These are phyloP conservation scores for Pseudogymnoascus verrucosus DNA, from an alignment of 2,329 filamentous ascomycete species.

Conservation along the genomic window DNA sequence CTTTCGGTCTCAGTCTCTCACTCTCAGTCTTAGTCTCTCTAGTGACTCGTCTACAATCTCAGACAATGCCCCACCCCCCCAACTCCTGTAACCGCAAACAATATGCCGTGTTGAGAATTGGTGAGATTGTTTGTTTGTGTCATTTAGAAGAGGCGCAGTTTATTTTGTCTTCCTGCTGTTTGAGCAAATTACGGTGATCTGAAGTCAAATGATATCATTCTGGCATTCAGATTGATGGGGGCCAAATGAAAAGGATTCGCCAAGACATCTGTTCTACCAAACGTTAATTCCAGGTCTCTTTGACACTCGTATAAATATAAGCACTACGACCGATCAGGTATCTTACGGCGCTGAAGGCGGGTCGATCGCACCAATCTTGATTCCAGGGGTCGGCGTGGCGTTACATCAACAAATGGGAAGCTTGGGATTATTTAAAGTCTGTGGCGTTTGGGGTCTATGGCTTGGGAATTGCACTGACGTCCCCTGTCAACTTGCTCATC, in stretches of 20 bases:
- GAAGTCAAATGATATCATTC: neutral
- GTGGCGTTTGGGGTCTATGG: neutral
- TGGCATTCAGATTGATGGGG: neutral
- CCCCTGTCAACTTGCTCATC: neutral
- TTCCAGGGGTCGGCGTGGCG: neutral
- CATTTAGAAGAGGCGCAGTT: neutral
- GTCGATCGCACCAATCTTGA: neutral
- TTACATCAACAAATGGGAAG: neutral
- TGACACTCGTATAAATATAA: neutral
- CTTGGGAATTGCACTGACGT: neutral
- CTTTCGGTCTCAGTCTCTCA: too few relatives aligned
- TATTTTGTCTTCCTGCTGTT: neutral
- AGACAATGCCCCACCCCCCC: neutral
- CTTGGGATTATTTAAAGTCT: neutral
- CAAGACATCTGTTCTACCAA: neutral
- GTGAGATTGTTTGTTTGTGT: neutral
- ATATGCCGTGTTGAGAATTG: neutral
- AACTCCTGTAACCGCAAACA: neutral
- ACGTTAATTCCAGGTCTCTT: neutral
- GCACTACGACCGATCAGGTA: constrained; percentile 4
- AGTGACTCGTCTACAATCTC: too few relatives aligned
- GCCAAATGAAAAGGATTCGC: neutral
- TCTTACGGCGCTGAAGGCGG: neutral
- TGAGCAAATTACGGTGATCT: neutral
- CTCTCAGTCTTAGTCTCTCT: too few relatives aligned